phyloP scores from a whole-genome alignment of 106 monocot genomes.

The Platanthera zijinensis region DNA sequence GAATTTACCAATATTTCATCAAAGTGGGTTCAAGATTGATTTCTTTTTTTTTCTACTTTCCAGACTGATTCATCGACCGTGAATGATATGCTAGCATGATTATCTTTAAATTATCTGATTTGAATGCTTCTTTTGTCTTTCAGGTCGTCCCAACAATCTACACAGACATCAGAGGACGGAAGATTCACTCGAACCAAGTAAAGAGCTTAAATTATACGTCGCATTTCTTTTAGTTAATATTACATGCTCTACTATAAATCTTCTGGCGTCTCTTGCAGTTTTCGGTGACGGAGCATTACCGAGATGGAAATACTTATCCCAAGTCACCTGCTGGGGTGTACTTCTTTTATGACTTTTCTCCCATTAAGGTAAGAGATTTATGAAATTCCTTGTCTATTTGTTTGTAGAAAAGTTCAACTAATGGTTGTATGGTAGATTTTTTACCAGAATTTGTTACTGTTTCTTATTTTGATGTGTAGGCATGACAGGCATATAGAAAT shows the following conservation, averaged over 20 bases:
- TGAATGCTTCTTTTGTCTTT: slow-evolving; percentile 10
- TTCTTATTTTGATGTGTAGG: not conserved
- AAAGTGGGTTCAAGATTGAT: slow-evolving; percentile 48
- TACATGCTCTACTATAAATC: not conserved
- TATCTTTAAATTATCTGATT: not conserved
- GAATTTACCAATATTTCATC: slow-evolving; percentile 92
- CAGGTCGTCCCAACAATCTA: slow-evolving; percentile 98
- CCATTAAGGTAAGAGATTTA: slow-evolving; percentile 64
- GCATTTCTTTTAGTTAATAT: not conserved
- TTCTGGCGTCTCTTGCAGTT: slow-evolving; percentile 48
- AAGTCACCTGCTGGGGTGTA: slow-evolving; percentile 64
- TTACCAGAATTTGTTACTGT: not conserved
- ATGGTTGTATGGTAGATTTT: not conserved
- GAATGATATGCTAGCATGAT: not conserved
- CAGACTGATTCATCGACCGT: not conserved
- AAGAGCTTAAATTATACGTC: not conserved
- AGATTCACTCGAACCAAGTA: slow-evolving; percentile 94
- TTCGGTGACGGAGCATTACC: slow-evolving; percentile 96
- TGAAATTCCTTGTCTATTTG: not conserved
- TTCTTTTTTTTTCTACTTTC: not conserved
- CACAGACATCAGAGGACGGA: slow-evolving; percentile 64
- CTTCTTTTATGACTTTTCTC: slow-evolving; percentile 94
- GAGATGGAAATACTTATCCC: slow-evolving; percentile 45
- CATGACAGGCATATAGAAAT: not conserved
- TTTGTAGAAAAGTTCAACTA: not conserved